Evolutionary conservation across 2,329 filamentous ascomycete genomes (phyloP).

Genomic region (Penicillium polonicum): DNA sequence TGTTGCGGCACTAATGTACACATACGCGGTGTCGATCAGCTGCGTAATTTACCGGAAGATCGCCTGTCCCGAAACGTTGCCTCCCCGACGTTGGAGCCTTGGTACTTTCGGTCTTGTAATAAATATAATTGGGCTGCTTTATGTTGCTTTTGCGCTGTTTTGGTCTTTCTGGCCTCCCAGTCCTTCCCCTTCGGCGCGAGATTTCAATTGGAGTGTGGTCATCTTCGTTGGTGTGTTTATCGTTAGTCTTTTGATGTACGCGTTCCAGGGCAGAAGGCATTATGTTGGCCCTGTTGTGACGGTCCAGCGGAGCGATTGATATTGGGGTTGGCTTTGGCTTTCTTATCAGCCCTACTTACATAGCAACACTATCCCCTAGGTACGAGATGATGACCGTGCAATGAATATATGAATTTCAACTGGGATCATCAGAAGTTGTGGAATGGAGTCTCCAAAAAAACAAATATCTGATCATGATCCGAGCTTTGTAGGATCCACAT

Average conservation of each 20-base stretch:
- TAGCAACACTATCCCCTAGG: neutral
- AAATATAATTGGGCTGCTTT: conserved; percentile 47
- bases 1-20: conserved; percentile 49
- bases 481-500: neutral
- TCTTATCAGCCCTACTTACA: no score
- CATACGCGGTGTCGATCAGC: conserved; percentile 51
- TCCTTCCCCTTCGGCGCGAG: conserved; percentile 37
- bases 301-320: conserved; percentile 9
- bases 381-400: neutral
- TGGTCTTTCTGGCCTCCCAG: conserved; percentile 50
- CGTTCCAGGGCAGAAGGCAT: conserved; percentile 30
- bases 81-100: conserved; percentile 44
- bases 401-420: neutral
- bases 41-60: conserved; percentile 49
- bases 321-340: neutral
- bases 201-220: conserved; percentile 54
- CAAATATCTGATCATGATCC: neutral
- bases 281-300: conserved; percentile 34
- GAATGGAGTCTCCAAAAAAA: neutral
- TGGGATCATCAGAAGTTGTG: no score
- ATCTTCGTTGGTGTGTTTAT: conserved; percentile 45
- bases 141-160: conserved; percentile 46
- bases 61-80: conserved; percentile 38
- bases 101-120: conserved; percentile 46
- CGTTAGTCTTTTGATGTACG: conserved; percentile 43